Evolutionary conservation across 2,329 filamentous ascomycete species (phyloP), one percentile per base, ranked within the genome.

Genomic region (Ascosphaera apis): DNA sequence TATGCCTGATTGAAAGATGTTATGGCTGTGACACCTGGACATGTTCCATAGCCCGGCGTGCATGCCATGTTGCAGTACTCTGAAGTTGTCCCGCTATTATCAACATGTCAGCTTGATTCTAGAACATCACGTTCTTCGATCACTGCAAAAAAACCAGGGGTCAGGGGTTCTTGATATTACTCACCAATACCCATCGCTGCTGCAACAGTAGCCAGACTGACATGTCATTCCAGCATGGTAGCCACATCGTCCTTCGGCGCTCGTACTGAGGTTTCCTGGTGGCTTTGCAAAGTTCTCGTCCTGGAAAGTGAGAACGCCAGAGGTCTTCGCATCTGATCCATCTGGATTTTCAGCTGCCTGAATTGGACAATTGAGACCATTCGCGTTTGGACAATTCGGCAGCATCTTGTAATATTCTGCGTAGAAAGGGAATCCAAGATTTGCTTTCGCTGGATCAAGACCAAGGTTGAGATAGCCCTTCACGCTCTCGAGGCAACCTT

Each of bases 381-480:
- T 40, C 13, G 31, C 5, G n/a, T 50, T 41, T 2, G 47, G 45
- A 45, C 67, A 72, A 12, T 58, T 49, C 4, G 63, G 56, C 35
- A 65, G 57, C 2, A 65, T 69, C 35, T 55, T 60, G 54, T 76
- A 78, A 54, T 64, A 79, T 48, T 78, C 79, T 33, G 67, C 65
- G 49, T 79, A 79, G 47, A 73, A 77, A 2, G 71, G 69, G 37
- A 80, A 66, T 0, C 75, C 74, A 2, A 78, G 58, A 41, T 74
- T 75, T 33, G 76, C 58, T 49, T 69, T 71, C 31, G 53, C 48
- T 0, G 66, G 49, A 0, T 61, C 51, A 1, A 69, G 62, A 2
- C 74, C 74, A 16, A 65, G 63, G 2, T 56, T 52, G 12, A 73
- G 50, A 48, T 79, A 80, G 27, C 62, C 61, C 36, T 71, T 57